phyloP scores from a whole-genome alignment of 2,329 filamentous ascomycete species.

The Apiospora arundinis region DNA sequence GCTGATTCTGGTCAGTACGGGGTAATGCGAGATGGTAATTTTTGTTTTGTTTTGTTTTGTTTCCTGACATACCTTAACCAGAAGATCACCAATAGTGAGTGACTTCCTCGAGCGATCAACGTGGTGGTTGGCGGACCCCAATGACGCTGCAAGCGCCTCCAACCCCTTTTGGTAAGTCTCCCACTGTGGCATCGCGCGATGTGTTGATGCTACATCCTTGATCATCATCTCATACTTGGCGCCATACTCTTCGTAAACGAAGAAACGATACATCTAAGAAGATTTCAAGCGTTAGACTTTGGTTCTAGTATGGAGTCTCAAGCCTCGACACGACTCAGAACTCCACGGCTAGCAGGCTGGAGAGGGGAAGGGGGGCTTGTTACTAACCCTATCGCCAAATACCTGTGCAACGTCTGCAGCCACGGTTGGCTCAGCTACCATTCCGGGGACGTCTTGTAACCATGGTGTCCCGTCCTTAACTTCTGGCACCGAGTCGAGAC shows the following conservation, averaged over 20 bases:
- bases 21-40: conserved; percentile 9
- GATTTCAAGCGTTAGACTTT: conserved; percentile 2
- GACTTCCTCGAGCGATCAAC: conserved; percentile 73
- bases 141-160: conserved; percentile 78
- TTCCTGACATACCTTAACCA: conserved; percentile 75
- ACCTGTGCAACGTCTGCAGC: conserved; percentile 66
- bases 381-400: conserved; percentile 63
- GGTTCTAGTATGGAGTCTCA: not conserved
- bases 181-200: conserved; percentile 75
- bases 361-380: too few species aligned
- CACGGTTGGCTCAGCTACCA: conserved; percentile 63
- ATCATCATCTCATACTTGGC: conserved; percentile 88
- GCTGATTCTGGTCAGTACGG: conserved; percentile 57
- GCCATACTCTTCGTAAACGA: conserved; percentile 89
- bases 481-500: conserved; percentile 53
- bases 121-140: conserved; percentile 72
- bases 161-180: conserved; percentile 83
- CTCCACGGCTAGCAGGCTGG: not conserved
- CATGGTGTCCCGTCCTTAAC: conserved; percentile 45
- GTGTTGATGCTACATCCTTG: conserved; percentile 74
- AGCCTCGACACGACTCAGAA: not conserved
- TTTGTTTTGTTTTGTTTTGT: too few species aligned
- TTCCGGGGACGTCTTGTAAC: conserved; percentile 55
- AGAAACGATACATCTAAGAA: conserved; percentile 77
- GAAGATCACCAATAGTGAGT: conserved; percentile 80